phyloP scores from a whole-genome alignment of 1,284 basidiomycete genomes.

The Blastosporella zonata region DNA sequence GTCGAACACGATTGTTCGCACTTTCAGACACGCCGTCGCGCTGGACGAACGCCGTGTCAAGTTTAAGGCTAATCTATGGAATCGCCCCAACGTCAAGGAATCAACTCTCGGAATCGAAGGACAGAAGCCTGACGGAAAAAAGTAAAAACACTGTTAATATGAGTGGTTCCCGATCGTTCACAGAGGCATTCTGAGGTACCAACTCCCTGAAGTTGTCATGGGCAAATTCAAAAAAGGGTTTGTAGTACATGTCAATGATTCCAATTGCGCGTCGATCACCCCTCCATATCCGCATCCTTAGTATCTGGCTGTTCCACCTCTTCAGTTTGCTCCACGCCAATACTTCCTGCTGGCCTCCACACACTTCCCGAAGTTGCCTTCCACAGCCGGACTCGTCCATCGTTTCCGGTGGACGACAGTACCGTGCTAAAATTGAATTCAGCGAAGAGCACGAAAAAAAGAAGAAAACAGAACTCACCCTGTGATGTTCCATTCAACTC shows the following conservation, averaged over 20 bases:
- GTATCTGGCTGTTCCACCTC: constrained; percentile 41
- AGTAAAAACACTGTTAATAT: no score
- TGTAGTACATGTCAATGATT: no score
- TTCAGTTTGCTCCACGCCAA: constrained; percentile 72
- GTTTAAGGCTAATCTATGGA: constrained; percentile 19
- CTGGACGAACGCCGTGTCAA: constrained; percentile 15
- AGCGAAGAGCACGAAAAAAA: background rate
- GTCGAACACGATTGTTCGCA: constrained; percentile 16
- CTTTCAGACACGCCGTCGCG: constrained; percentile 15
- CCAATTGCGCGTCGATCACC: constrained; percentile 19
- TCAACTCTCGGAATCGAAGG: constrained; percentile 22
- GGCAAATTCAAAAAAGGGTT: no score
- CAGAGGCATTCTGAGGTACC: no score
- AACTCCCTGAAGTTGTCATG: no score
- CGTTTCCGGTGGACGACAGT: constrained; percentile 85
- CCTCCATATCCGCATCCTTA: constrained; percentile 42
- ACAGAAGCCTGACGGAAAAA: constrained; percentile 15
- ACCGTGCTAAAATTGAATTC: constrained; percentile 59
- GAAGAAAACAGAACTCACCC: constrained; percentile 48
- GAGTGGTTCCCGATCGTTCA: no score
- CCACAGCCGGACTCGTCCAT: constrained; percentile 86
- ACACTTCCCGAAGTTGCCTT: constrained; percentile 76
- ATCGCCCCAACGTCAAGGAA: constrained; percentile 11
- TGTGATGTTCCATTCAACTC: constrained; percentile 86
- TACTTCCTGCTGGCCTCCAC: constrained; percentile 75